Evolutionary conservation across 371 early-diverging fungal species (phyloP).

Genomic region (Apophysomyces variabilis): DNA sequence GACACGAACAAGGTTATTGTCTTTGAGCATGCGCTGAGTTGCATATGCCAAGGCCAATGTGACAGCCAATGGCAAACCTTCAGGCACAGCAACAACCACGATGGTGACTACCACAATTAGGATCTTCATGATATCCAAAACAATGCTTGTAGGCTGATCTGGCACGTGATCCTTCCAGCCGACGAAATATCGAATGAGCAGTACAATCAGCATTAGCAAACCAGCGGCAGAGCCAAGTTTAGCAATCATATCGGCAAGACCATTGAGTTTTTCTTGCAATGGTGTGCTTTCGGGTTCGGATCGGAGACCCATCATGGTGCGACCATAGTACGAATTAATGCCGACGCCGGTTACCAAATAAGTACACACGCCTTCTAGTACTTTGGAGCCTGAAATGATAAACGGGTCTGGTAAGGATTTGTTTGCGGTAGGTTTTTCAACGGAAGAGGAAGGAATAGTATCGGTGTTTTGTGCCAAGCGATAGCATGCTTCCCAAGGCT

Average conservation of each 20-base stretch:
- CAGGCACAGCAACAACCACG: constrained; percentile 84
- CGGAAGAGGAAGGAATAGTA: no score
- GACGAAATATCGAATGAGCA: constrained; percentile 68
- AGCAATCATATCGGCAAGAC: constrained; percentile 72
- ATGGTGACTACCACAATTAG: constrained; percentile 75
- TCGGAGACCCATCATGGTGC: constrained; percentile 76
- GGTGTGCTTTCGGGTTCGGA: constrained; percentile 72
- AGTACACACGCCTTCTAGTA: constrained; percentile 81
- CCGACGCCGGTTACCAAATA: constrained; percentile 77
- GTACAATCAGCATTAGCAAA: constrained; percentile 64
- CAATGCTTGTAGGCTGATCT: constrained; percentile 41
- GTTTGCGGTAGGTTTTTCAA: constrained; percentile 2
- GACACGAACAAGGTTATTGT: constrained; percentile 90
- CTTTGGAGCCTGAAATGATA: constrained; percentile 75
- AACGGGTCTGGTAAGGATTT: constrained; percentile 66
- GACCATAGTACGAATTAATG: constrained; percentile 74
- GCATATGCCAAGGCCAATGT: constrained; percentile 79
- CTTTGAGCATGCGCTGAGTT: constrained; percentile 83
- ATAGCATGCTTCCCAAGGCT: constrained; percentile 41
- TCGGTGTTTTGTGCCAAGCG: background rate
- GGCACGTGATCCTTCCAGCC: constrained; percentile 41
- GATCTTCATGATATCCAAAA: constrained; percentile 62
- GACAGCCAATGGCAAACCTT: constrained; percentile 82
- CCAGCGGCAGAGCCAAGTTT: constrained; percentile 74
- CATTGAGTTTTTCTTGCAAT: constrained; percentile 71